These are phyloP conservation scores for Pleurotus tuoliensis DNA, from an alignment of 768 basidiomycete species.

Conservation along the genomic window DNA sequence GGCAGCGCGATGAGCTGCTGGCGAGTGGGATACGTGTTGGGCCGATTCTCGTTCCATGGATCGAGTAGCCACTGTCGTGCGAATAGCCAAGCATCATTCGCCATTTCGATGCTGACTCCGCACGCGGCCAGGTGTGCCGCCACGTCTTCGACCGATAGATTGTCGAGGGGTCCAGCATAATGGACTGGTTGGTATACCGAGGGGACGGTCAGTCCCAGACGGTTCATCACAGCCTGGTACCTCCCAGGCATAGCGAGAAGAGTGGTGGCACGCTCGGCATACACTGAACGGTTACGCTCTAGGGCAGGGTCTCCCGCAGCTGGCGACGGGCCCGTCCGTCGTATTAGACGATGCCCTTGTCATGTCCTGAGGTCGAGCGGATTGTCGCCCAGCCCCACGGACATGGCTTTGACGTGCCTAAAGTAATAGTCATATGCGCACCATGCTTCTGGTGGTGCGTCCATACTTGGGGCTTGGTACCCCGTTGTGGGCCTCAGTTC, in stretches of 20 bases:
- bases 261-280: neutral
- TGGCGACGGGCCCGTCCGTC: neutral
- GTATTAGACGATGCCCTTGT: no score
- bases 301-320: neutral
- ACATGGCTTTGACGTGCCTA: no score
- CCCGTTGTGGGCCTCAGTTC: no score
- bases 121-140: neutral
- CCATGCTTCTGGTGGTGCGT: no score
- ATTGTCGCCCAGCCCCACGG: no score
- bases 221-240: neutral
- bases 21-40: no score
- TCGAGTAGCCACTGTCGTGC: neutral
- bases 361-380: no score
- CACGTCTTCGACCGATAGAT: constrained; percentile 8
- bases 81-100: neutral
- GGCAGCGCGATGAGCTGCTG: no score
- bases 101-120: neutral
- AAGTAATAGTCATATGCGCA: no score
- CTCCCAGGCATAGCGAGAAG: neutral
- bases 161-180: neutral
- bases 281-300: neutral
- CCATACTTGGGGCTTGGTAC: no score
- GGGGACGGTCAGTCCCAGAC: neutral
- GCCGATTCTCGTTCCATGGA: constrained; percentile 11
- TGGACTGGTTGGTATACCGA: neutral